These are phyloP conservation scores for Alternaria metachromatica DNA, from an alignment of 2,329 filamentous ascomycete genomes.

Conservation along the genomic window DNA sequence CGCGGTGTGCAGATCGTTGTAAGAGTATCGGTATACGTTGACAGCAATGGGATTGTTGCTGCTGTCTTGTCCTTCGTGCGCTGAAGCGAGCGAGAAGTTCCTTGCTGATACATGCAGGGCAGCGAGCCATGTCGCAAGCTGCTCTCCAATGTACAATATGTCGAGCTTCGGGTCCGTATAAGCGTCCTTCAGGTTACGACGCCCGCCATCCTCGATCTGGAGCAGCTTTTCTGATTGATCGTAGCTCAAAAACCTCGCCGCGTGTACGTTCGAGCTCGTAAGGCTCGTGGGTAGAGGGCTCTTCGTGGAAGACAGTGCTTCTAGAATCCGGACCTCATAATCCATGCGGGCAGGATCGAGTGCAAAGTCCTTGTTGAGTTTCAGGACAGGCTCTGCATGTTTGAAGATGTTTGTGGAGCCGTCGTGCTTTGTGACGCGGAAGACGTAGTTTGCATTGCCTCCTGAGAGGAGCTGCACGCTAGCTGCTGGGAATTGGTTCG, in stretches of 20 bases:
- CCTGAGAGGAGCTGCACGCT: constrained; percentile 34
- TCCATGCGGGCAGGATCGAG: constrained; percentile 43
- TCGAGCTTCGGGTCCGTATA: constrained; percentile 31
- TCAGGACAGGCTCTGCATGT: constrained; percentile 43
- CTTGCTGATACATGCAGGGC: constrained; percentile 30
- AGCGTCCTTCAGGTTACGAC: constrained; percentile 39
- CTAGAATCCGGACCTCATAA: constrained; percentile 41
- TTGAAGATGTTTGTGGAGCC: constrained; percentile 39
- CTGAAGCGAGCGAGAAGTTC: constrained; percentile 16
- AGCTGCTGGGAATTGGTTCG: not conserved
- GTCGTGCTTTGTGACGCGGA: constrained; percentile 28
- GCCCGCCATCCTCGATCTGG: constrained; percentile 40
- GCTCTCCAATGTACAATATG: constrained; percentile 27
- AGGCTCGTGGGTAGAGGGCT: constrained; percentile 9
- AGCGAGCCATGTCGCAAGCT: constrained; percentile 44
- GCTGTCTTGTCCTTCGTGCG: not conserved
- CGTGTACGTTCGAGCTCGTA: constrained; percentile 18
- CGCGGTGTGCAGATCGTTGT: constrained; percentile 32
- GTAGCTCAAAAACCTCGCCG: constrained; percentile 32
- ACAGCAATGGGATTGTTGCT: constrained; percentile 40
- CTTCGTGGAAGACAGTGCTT: constrained; percentile 14
- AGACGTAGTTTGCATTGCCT: constrained; percentile 48
- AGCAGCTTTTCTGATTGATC: constrained; percentile 36
- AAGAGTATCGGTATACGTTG: constrained; percentile 38
- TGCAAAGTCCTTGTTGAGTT: constrained; percentile 28